Base-by-base conservation (phyloP, 2,329 filamentous ascomycete species). In the Calcarisporium arbuscula region DNA sequence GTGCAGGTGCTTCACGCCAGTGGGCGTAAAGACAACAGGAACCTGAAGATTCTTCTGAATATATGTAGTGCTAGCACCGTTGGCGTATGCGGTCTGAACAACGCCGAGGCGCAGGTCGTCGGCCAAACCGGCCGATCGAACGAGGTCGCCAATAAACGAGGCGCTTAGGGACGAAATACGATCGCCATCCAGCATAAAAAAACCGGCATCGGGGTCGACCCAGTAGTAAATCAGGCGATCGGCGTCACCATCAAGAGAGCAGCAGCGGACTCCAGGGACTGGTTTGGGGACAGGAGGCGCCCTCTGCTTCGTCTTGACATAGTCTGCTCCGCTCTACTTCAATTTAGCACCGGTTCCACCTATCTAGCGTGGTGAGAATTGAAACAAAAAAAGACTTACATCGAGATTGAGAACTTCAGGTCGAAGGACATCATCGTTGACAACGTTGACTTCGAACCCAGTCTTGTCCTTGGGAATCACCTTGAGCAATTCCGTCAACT, bases 181-280 rank as follows among this genome's bases (percentile, higher is more conserved):
- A 63, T 98, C 92, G 41, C 92, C 92, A 51, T 98, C 92, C 10
- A 98, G 78, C 56, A 98, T 85, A 54, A 85, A 81, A 71, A 98
- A 98, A 17, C 81, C 78, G 37, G 78, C 82, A 46, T 88, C 79
- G 10, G 82, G 74, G 51, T 95, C 87, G 49, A 80, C 67, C 72
- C 88, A 95, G 68, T 95, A 95, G 70, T 94, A 96, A 38, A 96
- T 86, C 41, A 98, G 72, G 38, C 92, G 85, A 58, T 98, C 92
- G 12, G 92, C 92, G 55, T 98, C 92, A 34, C 92, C 92, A 49
- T 98, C 92, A 38, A 95, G 74, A 8, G 90, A 95, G 60, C 85
- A 90, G 70, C 80, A 90, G 39, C 92, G 82, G 44, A 83, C 82
- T 36, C 83, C 79, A 2, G 78, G 72, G 20, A 77, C 72, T 28